Base-by-base conservation (phyloP, 306 rosid genomes). In the Alnus rubra region DNA sequence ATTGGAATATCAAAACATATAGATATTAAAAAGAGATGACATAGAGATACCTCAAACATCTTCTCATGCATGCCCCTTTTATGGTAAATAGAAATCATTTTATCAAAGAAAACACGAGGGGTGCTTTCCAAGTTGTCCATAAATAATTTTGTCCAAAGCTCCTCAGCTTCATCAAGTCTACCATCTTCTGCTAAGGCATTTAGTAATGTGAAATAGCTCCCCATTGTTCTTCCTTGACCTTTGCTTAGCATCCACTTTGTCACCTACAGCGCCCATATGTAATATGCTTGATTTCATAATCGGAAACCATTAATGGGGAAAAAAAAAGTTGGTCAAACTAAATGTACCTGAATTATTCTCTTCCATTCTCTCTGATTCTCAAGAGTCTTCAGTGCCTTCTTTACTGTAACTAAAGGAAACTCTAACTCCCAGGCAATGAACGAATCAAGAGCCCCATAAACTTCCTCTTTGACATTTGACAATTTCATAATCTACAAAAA, bases 221-320 rank as follows among this genome's bases (percentile, higher is more conserved):
- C 98, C 96, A 89, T 90, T 80, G 99, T 93, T 89, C 94, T 91
- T 86, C 98, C 98, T 82, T 95, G 99, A 74, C 99, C 99, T 88
- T 95, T 95, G 89, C 98, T 93, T 68, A 95, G 2, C 99, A 93
- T 93, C 99, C 99, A 95, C 77, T 95, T 95, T 5, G 96, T 82
- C 74, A 93, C 85, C 99, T 95, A 80, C 70, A 88, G 62, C 10
- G 56, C 10, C 74, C 86, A 76, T 4, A 75, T 48, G 31, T 49
- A 74, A 59, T 75, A 74, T 76, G 75, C 73, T 67, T 71, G 47
- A 67, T 10, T 49, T 3, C 4, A 59, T 51, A 14, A 74, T 13
- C 23, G 1, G 14, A 10, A 35, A 67, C 48, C 23, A 75, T 18
- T 10, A 49, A 50, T 18, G 39, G 67, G 62, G 19, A 2, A 5